Evolutionary conservation across 805 yeast species (phyloP), one percentile per base, ranked within the genome.

Genomic region (Candida nanaspora): DNA sequence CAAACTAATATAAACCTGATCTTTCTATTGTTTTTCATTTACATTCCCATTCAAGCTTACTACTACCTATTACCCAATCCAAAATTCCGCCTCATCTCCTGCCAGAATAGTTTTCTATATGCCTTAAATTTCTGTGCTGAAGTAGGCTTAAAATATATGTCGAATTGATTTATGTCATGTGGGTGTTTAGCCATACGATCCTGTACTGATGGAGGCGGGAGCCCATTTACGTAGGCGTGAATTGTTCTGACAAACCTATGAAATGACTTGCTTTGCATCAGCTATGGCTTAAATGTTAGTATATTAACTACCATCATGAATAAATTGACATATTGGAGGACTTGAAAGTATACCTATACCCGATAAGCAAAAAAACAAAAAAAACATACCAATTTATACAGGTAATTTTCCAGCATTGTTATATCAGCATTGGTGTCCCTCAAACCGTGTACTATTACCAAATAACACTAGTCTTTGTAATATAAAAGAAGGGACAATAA

Each of bases 151-250:
- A 64, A 43, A 25, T 28, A 47, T 32, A 51, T 48, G 26, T 51
- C 46, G 33, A 52, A 58, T 21, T 53, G 46, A 8, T 35, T 47
- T 19, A 31, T n/a, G 19, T 39, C 22, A 8, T 5, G 15, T n/a
- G 35, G 34, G 27, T 41, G 44, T 32, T 44, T 28, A 22, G 22
- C 37, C 41, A 37, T 31, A 33, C 29, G 36, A 44, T 47, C 48
- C 48, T 48, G 64, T 46, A 41, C 59, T n/a, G 46, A 41, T 4
- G 74, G 73, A 13, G 73, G 68, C 2, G 78, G 76, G 6, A 79
- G 66, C 2, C 82, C 72, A 51, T 84, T 84, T 27, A 84, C 70
- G 42, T 68, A 69, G 31, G 82, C 82, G 52, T 83, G 82, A 1
- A 84, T 63, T 11, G 66, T 61, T 31, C 77, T 63, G 4, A 83